Conservation (phyloP, 176 grass and related monocot species). For the Carex littledalei region DNA sequence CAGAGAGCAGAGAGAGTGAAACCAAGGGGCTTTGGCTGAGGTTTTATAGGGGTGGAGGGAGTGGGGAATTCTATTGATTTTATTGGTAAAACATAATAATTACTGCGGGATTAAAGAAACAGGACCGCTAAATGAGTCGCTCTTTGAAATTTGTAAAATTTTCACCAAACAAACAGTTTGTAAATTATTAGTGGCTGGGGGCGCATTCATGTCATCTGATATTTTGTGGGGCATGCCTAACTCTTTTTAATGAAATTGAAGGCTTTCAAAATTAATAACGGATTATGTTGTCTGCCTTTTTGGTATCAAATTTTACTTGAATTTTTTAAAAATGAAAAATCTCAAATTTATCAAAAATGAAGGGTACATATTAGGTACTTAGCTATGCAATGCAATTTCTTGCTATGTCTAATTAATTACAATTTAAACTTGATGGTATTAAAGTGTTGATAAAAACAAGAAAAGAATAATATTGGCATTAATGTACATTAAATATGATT, state of each 20-base stretch:
- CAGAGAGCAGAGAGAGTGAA: conserved; percentile 6
- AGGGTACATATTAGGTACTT: background rate
- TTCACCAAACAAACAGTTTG: background rate
- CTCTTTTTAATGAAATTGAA: background rate
- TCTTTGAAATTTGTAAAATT: background rate
- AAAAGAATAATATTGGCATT: background rate
- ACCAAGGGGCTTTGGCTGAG: background rate
- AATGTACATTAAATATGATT: background rate
- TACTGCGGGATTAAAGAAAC: background rate
- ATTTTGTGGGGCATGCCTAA: background rate
- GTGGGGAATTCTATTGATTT: no score
- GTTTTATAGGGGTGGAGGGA: background rate
- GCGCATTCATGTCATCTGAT: background rate
- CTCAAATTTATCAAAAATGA: background rate
- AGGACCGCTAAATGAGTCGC: background rate
- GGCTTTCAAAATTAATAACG: background rate
- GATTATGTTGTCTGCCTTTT: background rate
- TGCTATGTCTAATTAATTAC: no score
- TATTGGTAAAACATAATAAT: background rate
- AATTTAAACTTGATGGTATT: no score
- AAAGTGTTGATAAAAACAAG: background rate
- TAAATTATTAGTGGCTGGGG: background rate
- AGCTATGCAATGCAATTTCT: background rate
- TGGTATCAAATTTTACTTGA: background rate
- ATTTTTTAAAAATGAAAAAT: background rate